Percentiles rank a stretch among this genome's conserved stretches.
These are phyloP conservation scores for Microsporum ferrugineum DNA, from an alignment of 2,329 filamentous ascomycete genomes.

Conservation along the genomic window DNA sequence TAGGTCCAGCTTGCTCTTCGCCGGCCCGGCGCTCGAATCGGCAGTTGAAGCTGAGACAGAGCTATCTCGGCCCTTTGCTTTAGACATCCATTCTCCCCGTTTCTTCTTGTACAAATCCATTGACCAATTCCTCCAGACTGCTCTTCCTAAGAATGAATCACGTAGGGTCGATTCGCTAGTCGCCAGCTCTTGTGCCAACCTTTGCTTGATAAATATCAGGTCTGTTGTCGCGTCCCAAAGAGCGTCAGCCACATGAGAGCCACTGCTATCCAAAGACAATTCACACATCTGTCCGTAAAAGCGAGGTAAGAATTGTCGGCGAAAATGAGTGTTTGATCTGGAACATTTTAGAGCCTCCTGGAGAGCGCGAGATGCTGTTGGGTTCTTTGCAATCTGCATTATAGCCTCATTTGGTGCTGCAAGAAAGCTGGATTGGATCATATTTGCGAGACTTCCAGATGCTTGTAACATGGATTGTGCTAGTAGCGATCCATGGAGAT, in stretches of 20 bases:
- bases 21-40: conserved; percentile 15
- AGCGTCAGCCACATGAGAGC: conserved; percentile 56
- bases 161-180: conserved; percentile 49
- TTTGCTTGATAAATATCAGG: conserved; percentile 55
- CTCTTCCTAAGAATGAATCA: conserved; percentile 54
- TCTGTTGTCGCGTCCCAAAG: conserved; percentile 54
- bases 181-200: conserved; percentile 52
- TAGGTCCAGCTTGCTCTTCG: conserved; percentile 45
- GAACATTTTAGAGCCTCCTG: conserved; percentile 50
- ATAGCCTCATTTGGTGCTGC: conserved; percentile 46
- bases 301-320: conserved; percentile 52
- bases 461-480: conserved; percentile 67
- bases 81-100: conserved; percentile 52
- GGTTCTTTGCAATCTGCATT: conserved; percentile 54
- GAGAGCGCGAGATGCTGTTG: conserved; percentile 49
- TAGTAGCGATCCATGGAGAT: conserved; percentile 73
- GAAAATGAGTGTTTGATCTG: conserved; percentile 44
- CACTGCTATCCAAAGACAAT: conserved; percentile 50
- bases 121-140: conserved; percentile 63
- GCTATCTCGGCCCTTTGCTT: conserved; percentile 43
- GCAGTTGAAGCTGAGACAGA: conserved; percentile 13
- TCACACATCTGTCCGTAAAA: conserved; percentile 52
- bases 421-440: conserved; percentile 63
- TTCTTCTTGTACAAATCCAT: conserved; percentile 59
- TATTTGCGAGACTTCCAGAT: conserved; percentile 54